phyloP scores from a whole-genome alignment of 768 basidiomycete species.

The Austroboletus eburneus region DNA sequence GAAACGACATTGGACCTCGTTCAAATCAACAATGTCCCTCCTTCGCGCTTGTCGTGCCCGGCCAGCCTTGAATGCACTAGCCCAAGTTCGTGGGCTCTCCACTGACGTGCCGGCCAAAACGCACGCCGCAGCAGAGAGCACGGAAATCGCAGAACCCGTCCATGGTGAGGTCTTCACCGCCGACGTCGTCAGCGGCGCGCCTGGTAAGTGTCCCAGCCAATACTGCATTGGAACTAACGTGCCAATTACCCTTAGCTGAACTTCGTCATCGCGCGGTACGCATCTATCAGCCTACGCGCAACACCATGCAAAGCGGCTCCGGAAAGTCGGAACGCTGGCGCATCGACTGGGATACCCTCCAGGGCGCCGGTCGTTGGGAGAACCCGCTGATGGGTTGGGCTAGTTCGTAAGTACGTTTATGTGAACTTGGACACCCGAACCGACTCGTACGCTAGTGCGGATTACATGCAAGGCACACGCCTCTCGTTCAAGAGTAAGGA shows the following conservation, averaged over 20 bases:
- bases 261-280: conserved; percentile 84
- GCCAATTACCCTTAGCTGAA: conserved; percentile 50
- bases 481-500: conserved; percentile 81
- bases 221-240: not conserved
- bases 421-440: not conserved
- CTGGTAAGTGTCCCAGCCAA: conserved; percentile 46
- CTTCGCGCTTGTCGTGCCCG: conserved; percentile 42
- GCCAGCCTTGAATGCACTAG: conserved; percentile 13
- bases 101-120: conserved; percentile 21
- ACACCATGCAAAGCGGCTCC: conserved; percentile 92
- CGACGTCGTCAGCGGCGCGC: conserved; percentile 83
- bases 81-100: conserved; percentile 17
- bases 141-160: conserved; percentile 41
- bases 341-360: conserved; percentile 91
- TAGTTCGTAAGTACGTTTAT: conserved; percentile 64
- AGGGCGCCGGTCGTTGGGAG: conserved; percentile 92
- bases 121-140: conserved; percentile 22
- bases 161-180: conserved; percentile 66
- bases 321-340: conserved; percentile 87
- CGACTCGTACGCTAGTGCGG: conserved; percentile 51
- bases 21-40: conserved; percentile 45
- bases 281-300: conserved; percentile 89
- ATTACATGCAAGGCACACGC: conserved; percentile 93
- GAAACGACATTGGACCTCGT: not conserved
- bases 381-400: conserved; percentile 98